Evolutionary conservation across 2,329 filamentous ascomycete species (phyloP).

Genomic region (Fusarium heterosporum): DNA sequence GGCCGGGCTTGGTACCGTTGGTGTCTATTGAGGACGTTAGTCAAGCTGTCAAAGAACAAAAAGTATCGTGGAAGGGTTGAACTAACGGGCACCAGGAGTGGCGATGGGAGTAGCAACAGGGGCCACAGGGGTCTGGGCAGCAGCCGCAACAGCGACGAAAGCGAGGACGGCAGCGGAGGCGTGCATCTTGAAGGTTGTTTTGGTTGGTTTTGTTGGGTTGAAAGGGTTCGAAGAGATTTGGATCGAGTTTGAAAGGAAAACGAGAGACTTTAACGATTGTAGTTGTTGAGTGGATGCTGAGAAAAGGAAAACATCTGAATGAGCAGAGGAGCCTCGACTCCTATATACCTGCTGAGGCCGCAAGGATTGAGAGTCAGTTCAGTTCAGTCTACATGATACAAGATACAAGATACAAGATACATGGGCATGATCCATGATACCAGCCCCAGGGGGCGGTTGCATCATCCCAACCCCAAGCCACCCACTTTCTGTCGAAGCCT

Average conservation of each 20-base stretch:
- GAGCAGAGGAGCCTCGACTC: slow-evolving; percentile 32
- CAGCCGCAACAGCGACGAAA: slow-evolving; percentile 44
- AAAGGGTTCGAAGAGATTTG: slow-evolving; percentile 21
- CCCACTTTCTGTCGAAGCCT: slow-evolving; percentile 23
- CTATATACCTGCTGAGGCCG: slow-evolving; percentile 35
- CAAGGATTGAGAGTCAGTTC: slow-evolving; percentile 30
- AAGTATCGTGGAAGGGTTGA: slow-evolving; percentile 24
- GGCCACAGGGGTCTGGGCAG: slow-evolving; percentile 37
- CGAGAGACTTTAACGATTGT: slow-evolving; percentile 38
- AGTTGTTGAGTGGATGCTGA: slow-evolving; percentile 23
- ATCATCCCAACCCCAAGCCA: slow-evolving; percentile 41
- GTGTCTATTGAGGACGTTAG: slow-evolving; percentile 22
- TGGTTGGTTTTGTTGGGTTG: slow-evolving; percentile 15
- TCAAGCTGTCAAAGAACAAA: slow-evolving; percentile 11
- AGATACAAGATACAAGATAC: slow-evolving; percentile 1
- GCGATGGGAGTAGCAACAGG: slow-evolving; percentile 34
- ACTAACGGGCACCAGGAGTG: slow-evolving; percentile 37
- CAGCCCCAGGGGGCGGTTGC: slow-evolving; percentile 42
- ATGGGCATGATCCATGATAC: slow-evolving; percentile 21
- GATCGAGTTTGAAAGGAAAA: slow-evolving; percentile 21
- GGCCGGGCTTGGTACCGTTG: slow-evolving; percentile 36
- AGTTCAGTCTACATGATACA: slow-evolving; percentile 2
- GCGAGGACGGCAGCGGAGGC: slow-evolving; percentile 44
- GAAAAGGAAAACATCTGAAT: slow-evolving; percentile 5
- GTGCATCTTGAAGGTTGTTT: slow-evolving; percentile 42